A percentile compares a stretch with the other conserved stretches of the same genome.
phyloP scores from a whole-genome alignment of 768 basidiomycete species.

The Boletus tomentosulus region DNA sequence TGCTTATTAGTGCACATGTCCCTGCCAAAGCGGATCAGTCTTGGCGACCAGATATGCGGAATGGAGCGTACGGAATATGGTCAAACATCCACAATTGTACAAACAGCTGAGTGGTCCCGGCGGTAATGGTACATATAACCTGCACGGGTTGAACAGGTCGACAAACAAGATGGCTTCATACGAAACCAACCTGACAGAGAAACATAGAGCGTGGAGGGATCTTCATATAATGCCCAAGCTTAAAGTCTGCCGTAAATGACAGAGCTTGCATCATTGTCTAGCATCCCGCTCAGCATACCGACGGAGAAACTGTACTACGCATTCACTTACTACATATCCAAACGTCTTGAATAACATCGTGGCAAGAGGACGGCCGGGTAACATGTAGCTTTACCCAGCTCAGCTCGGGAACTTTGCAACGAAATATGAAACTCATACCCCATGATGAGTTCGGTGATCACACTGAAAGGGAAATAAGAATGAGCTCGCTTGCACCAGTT shows the following conservation, averaged over 20 bases:
- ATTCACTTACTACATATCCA: constrained; percentile 54
- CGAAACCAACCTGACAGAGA: constrained; percentile 47
- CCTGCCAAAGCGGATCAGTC: constrained; percentile 22
- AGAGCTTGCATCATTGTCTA: constrained; percentile 45
- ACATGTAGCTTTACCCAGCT: constrained; percentile 42
- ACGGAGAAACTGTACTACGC: not conserved
- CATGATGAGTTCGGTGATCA: constrained; percentile 77
- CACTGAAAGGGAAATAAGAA: constrained; percentile 31
- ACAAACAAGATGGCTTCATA: not conserved
- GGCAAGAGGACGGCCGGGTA: constrained; percentile 74
- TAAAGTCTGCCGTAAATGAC: constrained; percentile 70
- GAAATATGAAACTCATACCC: constrained; percentile 34
- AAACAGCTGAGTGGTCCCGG: constrained; percentile 69
- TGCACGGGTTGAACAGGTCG: constrained; percentile 21
- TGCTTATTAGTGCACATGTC: constrained; percentile 46
- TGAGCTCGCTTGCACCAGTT: not conserved
- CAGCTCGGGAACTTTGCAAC: not conserved
- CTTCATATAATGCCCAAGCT: constrained; percentile 64
- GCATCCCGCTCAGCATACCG: not conserved
- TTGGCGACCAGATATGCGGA: not conserved
- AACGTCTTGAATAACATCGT: constrained; percentile 88
- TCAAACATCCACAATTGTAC: constrained; percentile 74
- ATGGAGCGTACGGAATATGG: constrained; percentile 45
- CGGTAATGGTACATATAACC: constrained; percentile 60
- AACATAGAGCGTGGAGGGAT: constrained; percentile 75